A percentile compares a stretch with the other conserved stretches of the same genome.
Evolutionary conservation across 495 filamentous ascomycete species (phyloP).

Genomic region (Talaromyces liani): DNA sequence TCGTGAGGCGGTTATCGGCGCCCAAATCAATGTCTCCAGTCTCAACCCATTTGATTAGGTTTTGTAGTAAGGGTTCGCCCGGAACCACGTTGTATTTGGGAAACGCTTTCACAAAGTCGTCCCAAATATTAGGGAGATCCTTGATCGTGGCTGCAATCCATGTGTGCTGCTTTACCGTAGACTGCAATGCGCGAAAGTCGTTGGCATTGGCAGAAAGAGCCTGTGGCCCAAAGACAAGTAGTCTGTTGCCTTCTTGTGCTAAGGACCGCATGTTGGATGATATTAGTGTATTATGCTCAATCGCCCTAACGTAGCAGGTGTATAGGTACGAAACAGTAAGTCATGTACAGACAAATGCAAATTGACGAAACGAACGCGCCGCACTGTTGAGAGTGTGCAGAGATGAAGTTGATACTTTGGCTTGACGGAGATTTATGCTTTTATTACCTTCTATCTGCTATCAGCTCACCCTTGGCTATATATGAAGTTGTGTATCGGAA

Average conservation of each 20-base stretch:
- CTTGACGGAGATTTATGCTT: not conserved
- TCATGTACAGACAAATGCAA: not conserved
- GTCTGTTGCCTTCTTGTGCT: not conserved
- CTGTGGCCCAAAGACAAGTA: conserved; percentile 18
- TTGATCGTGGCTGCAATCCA: conserved; percentile 24
- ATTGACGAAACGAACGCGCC: not conserved
- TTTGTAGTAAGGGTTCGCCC: conserved; percentile 18
- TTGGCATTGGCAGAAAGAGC: conserved; percentile 12
- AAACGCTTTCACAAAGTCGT: conserved; percentile 16
- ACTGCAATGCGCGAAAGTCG: conserved; percentile 14
- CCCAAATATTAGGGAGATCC: conserved; percentile 18
- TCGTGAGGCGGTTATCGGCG: conserved; percentile 11
- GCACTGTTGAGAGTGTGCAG: not conserved
- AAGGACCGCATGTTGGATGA: not conserved
- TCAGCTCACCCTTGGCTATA: not conserved
- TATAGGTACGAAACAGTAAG: not conserved
- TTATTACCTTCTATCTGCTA: not conserved
- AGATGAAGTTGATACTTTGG: not conserved
- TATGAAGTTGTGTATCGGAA: not conserved
- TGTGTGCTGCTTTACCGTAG: conserved; percentile 11
- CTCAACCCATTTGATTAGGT: conserved; percentile 18
- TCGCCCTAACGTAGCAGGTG: not conserved
- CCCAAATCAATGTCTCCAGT: conserved; percentile 8
- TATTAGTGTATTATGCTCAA: not conserved
- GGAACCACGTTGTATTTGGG: conserved; percentile 18